Evolutionary conservation across 371 early-diverging fungal species (phyloP).

Genomic region (Parasitella parasitica): DNA sequence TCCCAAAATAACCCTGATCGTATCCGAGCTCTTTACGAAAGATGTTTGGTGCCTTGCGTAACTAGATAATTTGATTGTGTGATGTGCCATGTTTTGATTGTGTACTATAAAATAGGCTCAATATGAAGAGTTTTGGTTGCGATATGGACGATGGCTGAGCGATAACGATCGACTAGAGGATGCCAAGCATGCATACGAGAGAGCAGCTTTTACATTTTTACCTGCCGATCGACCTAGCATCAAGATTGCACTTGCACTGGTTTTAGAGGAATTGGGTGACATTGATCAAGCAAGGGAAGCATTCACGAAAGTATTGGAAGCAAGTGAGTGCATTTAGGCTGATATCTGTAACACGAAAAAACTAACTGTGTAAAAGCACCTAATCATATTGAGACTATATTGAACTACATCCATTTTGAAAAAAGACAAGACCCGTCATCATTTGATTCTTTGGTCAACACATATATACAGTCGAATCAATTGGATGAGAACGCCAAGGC

Average conservation of each 20-base stretch:
- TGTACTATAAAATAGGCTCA: conserved; percentile 42
- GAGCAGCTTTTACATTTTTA: conserved; percentile 30
- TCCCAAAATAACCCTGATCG: conserved; percentile 48
- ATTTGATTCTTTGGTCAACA: conserved; percentile 40
- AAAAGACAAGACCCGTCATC: conserved; percentile 43
- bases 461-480: conserved; percentile 30
- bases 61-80: conserved; percentile 8
- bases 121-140: conserved; percentile 71
- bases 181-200: conserved; percentile 39
- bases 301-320: conserved; percentile 44
- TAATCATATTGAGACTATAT: conserved; percentile 57
- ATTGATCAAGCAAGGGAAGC: conserved; percentile 46
- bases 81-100: too few relatives aligned
- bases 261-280: conserved; percentile 57
- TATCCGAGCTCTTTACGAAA: conserved; percentile 64
- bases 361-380: conserved; percentile 34
- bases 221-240: conserved; percentile 35
- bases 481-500: conserved; percentile 45
- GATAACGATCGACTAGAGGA: conserved; percentile 26
- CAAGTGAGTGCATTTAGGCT: conserved; percentile 27
- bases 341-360: background rate
- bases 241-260: conserved; percentile 52
- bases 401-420: conserved; percentile 57
- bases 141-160: conserved; percentile 55
- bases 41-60: conserved; percentile 74